Conservation (phyloP, 345 rosid genomes). For the Cardamine chenopodiifolia region DNA sequence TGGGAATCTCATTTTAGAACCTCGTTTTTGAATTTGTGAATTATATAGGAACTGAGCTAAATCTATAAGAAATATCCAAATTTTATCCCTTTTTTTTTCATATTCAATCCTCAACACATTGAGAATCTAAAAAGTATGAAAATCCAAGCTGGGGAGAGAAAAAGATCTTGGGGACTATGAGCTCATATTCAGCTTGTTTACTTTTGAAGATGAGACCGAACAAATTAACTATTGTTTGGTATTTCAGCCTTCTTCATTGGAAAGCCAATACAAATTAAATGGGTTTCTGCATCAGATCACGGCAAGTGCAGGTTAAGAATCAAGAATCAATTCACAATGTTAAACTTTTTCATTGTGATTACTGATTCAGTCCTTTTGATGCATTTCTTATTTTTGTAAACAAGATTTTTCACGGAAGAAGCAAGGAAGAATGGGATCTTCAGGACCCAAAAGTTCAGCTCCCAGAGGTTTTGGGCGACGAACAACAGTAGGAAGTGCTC, state of each 20-base stretch:
- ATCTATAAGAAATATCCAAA: neutral
- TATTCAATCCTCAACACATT: conserved; percentile 1
- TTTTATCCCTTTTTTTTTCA: neutral
- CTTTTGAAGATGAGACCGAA: conserved; percentile 10
- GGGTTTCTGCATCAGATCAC: conserved; percentile 51
- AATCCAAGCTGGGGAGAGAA: neutral
- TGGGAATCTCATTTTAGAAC: conserved; percentile 19
- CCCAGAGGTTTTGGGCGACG: conserved; percentile 58
- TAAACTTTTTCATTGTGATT: conserved; percentile 10
- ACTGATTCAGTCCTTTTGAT: conserved; percentile 11
- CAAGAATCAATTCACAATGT: neutral
- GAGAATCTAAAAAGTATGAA: neutral
- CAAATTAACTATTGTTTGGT: conserved; percentile 22
- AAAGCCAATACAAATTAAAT: conserved; percentile 38
- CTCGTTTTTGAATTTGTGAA: neutral
- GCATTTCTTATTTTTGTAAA: conserved; percentile 1
- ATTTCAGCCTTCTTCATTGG: conserved; percentile 58
- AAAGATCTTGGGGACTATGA: neutral
- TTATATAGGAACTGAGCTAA: neutral
- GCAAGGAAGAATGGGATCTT: conserved; percentile 50
- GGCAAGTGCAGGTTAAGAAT: conserved; percentile 62
- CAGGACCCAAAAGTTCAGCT: conserved; percentile 53
- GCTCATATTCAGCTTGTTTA: neutral
- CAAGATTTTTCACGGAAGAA: conserved; percentile 79
- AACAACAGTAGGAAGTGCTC: conserved; percentile 50